phyloP scores from a whole-genome alignment of 768 basidiomycete species.

The Favolaschia claudopus region DNA sequence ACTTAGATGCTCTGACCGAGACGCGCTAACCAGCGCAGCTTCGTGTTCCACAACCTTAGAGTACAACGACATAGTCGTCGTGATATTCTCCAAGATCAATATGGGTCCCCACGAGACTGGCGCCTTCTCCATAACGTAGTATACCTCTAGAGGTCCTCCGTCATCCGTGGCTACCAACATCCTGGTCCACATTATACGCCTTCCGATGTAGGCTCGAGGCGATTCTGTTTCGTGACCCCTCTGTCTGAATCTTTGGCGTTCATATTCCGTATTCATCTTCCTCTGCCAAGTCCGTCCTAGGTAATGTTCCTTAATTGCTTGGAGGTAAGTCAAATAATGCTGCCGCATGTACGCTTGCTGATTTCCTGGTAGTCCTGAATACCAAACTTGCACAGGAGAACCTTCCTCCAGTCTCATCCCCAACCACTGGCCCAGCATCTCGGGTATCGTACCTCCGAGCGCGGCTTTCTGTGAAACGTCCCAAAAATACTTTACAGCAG shows the following conservation, averaged over 20 bases:
- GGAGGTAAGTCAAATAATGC: neutral
- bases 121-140: neutral
- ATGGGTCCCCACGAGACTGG: constrained; percentile 1
- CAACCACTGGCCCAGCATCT: neutral
- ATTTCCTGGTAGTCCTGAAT: neutral
- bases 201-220: neutral
- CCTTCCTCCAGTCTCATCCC: neutral
- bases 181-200: neutral
- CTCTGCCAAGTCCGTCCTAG: neutral
- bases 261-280: too few relatives aligned
- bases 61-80: neutral
- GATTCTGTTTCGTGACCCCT: neutral
- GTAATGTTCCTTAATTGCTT: neutral
- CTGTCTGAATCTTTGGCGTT: neutral
- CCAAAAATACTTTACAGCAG: neutral
- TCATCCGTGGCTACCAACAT: neutral
- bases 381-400: neutral
- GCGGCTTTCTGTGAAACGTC: neutral
- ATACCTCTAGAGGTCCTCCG: neutral
- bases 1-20: neutral
- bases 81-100: neutral
- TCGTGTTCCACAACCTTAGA: neutral
- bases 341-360: neutral
- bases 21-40: neutral
- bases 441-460: neutral